A percentile compares a stretch with the other conserved stretches of the same genome.
Evolutionary conservation across 192 early-diverging fungal genomes (phyloP).

Genomic region (Piromyces finnis): DNA sequence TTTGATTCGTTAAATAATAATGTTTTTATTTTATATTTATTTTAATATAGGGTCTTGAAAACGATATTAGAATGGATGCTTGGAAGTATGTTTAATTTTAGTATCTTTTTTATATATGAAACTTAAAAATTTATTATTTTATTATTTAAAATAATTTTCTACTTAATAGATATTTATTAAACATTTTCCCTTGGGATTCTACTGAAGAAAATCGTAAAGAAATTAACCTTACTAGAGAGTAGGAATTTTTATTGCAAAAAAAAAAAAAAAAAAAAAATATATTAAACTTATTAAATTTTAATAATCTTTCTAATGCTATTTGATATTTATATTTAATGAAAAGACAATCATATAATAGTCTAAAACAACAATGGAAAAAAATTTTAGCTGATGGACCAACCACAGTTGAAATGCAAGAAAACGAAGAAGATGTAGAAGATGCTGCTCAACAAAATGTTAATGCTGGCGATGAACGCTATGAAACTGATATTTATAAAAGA

Average conservation of each 20-base stretch:
- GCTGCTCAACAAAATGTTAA: not conserved
- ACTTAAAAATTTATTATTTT: too few species aligned
- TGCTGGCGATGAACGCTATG: constrained; percentile 28
- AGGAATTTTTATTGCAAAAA: too few species aligned
- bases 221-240: constrained; percentile 29
- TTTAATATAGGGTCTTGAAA: constrained; percentile 42
- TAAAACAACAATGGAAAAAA: constrained; percentile 15
- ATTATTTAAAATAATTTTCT: too few species aligned
- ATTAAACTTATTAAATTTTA: too few species aligned
- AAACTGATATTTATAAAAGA: constrained; percentile 25
- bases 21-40: not conserved
- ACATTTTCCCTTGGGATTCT: constrained; percentile 67
- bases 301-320: too few species aligned
- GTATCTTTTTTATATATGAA: too few species aligned
- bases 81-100: constrained; percentile 76
- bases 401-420: not conserved
- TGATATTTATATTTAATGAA: too few species aligned
- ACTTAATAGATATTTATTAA: constrained; percentile 48
- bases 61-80: constrained; percentile 57
- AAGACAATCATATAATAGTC: not conserved
- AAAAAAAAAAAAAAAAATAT: too few species aligned
- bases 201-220: constrained; percentile 48
- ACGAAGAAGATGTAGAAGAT: not conserved
- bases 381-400: constrained; percentile 15
- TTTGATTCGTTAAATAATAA: not conserved